These are phyloP conservation scores for Penicillium cataractarum DNA, from an alignment of 495 filamentous ascomycete genomes.

Conservation along the genomic window DNA sequence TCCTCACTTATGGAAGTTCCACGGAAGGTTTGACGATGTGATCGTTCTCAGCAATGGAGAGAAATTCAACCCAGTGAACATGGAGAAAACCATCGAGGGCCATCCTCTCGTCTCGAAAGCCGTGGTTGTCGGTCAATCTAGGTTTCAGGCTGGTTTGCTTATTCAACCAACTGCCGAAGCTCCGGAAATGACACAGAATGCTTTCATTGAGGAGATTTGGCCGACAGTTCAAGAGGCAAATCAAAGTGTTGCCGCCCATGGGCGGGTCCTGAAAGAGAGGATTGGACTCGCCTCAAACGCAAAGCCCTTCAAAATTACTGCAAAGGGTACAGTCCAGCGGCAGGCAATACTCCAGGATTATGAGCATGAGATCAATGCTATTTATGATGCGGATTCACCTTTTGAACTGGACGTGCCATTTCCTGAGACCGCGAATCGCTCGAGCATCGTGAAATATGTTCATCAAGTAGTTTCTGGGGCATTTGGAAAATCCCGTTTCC, in stretches of 20 bases:
- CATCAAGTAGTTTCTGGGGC: conserved; percentile 15
- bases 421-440: no score
- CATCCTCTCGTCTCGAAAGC: conserved; percentile 34
- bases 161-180: conserved; percentile 31
- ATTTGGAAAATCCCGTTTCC: conserved; percentile 12
- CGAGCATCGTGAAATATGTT: conserved; percentile 13
- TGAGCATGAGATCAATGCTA: conserved; percentile 29
- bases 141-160: conserved; percentile 41
- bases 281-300: conserved; percentile 42
- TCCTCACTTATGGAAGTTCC: conserved; percentile 35
- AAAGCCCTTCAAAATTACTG: conserved; percentile 57
- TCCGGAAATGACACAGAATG: conserved; percentile 27
- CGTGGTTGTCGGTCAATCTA: conserved; percentile 39
- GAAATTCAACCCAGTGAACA: conserved; percentile 46
- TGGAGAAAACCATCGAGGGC: conserved; percentile 37
- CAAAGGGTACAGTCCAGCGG: conserved; percentile 54
- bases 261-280: conserved; percentile 29
- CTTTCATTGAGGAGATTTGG: conserved; percentile 44
- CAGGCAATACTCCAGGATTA: conserved; percentile 28
- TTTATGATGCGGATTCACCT: conserved; percentile 24
- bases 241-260: conserved; percentile 35
- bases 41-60: conserved; percentile 48
- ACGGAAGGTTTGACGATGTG: conserved; percentile 44
- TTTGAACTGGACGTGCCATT: no score
- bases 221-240: conserved; percentile 54